Base-by-base conservation (phyloP, 345 rosid species). In the Ricinus communis region DNA sequence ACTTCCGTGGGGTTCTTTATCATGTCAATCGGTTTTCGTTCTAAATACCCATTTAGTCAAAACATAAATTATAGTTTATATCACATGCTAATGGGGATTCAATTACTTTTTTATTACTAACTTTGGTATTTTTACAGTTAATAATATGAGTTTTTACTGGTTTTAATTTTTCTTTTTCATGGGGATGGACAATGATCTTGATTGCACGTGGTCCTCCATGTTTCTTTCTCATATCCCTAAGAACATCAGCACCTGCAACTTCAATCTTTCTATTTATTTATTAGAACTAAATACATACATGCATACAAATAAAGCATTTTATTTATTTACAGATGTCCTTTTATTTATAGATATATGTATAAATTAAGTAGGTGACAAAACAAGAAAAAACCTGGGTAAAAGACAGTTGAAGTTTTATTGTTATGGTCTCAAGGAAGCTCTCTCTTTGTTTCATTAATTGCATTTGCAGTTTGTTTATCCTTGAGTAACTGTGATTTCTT, bases 131-230 rank as follows among this genome's bases (percentile, higher is more conserved):
- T n/a, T n/a, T n/a, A n/a, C n/a, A n/a, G n/a, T n/a, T n/a, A 62
- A 51, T 25, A 8, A 30, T 21, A 38, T n/a, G 25, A 56, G 3
- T 53, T 65, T 33, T 22, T 46, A 62, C 69, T 59, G 76, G 11
- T 38, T n/a, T 76, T 68, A 66, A 55, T 75, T 33, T 33, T 1
- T 38, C 4, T 4, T 43, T 43, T 43, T 80, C 62, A 71, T 79
- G 79, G 84, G 87, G 82, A 74, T 85, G 86, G 85, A 71, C 84
- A 81, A 70, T 71, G 79, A 78, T 83, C 79, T 82, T 79, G 79
- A 45, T 68, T 73, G 78, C 87, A 84, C 82, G 85, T 87, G 93
- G 85, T 62, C 74, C 61, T 82, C 81, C 85, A 81, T 77, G 68
- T 77, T 66, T 82, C 38, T 59, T 43, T 70, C 85, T 82, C 79